Evolutionary conservation across 148 eudicot species (phyloP).

Genomic region (Arbutus unedo): DNA sequence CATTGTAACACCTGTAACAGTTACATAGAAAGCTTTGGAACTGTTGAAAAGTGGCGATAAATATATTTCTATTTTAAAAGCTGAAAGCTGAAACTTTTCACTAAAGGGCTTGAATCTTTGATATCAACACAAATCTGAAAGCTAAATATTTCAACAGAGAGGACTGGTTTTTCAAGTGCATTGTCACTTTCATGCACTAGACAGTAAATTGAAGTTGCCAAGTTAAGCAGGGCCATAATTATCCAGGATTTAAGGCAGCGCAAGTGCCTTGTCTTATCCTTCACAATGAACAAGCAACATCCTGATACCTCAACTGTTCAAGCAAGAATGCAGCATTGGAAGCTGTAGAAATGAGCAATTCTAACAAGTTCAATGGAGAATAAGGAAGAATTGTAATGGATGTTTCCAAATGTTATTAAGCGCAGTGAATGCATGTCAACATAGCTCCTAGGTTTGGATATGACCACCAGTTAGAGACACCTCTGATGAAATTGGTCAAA

Average conservation of each 20-base stretch:
- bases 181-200: not conserved
- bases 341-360: not conserved
- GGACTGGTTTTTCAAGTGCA: not conserved
- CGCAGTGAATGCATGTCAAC: not conserved
- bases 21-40: not conserved
- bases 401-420: not conserved
- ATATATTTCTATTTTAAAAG: not conserved
- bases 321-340: not conserved
- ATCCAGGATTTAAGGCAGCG: not conserved
- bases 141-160: not conserved
- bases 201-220: not conserved
- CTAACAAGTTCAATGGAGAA: not conserved
- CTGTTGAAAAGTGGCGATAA: not conserved
- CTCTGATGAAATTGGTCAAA: not conserved
- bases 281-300: not conserved
- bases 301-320: not conserved
- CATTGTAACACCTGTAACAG: not conserved
- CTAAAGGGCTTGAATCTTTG: not conserved
- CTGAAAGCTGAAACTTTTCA: not conserved
- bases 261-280: not conserved
- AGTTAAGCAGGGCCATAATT: not conserved
- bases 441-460: not conserved
- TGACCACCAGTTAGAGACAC: not conserved
- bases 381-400: not conserved
- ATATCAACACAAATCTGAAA: not conserved